Evolutionary conservation across 1,284 basidiomycete species (phyloP).

Genomic region (Testicularia cyperi): DNA sequence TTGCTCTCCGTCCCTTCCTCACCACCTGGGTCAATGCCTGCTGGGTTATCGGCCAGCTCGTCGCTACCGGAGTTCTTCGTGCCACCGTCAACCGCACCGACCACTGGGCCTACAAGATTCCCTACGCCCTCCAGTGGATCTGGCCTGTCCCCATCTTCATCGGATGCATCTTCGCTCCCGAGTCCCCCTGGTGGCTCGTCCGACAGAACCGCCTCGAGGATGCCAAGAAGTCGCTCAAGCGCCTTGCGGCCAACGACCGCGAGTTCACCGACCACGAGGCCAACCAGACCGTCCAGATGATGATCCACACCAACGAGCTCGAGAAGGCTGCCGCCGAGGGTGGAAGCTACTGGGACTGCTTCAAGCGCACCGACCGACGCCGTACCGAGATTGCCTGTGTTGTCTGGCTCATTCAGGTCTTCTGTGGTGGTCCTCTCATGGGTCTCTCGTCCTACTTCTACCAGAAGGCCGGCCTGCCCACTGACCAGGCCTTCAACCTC

Average conservation of each 20-base stretch:
- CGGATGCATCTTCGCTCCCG: constrained; percentile 53
- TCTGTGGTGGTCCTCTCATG: constrained; percentile 52
- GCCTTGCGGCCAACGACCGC: constrained; percentile 17
- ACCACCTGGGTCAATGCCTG: constrained; percentile 64
- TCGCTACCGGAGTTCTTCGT: constrained; percentile 62
- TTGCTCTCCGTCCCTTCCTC: constrained; percentile 62
- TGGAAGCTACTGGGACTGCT: constrained; percentile 62
- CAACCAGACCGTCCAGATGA: constrained; percentile 62
- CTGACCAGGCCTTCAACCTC: constrained; percentile 59
- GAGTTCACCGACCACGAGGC: constrained; percentile 54
- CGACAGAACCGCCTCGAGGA: constrained; percentile 62
- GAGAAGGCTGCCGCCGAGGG: constrained; percentile 58
- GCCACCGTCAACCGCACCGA: constrained; percentile 47
- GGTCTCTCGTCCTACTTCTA: constrained; percentile 60
- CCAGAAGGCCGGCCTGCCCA: constrained; percentile 61
- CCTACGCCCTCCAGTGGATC: constrained; percentile 62
- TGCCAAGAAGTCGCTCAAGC: constrained; percentile 52
- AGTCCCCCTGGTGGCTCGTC: constrained; percentile 63
- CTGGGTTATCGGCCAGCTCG: constrained; percentile 60
- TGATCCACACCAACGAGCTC: constrained; percentile 61
- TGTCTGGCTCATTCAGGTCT: constrained; percentile 56
- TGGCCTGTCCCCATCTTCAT: constrained; percentile 55
- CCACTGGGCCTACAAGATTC: constrained; percentile 59
- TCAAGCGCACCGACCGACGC: constrained; percentile 61
- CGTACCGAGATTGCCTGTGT: constrained; percentile 62